Evolutionary conservation across 305 asterid species (phyloP), one percentile per base, ranked within the genome.

Genomic region (Andrographis paniculata): DNA sequence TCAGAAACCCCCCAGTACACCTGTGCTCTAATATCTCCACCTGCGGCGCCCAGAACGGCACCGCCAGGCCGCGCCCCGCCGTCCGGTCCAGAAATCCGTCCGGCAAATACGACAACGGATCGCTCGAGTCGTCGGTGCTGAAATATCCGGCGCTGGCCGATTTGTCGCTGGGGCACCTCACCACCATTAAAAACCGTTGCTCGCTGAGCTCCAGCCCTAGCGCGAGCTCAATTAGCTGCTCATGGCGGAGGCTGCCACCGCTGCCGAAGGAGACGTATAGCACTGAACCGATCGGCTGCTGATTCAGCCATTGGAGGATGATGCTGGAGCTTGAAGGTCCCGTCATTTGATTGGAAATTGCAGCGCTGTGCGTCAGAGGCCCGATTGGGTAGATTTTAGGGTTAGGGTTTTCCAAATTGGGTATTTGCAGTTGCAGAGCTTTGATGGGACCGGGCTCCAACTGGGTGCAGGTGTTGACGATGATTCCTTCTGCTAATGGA

Each of bases 1-100:
- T 51, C 17, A 82, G 5, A 41, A 85, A 85, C 2, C 95, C 92
- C 0, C 94, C 88, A 0, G 72, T 30, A 0, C 87, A 65, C 0
- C 66, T 66, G 27, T 79, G 92, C 9, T 38, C 45, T 17, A 85
- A 53, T 1, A 86, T 66, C 30, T 57, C 65, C 4, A 40, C 66
- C 20, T 82, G 95, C 9, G 20, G 50, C 1, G 67, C 75, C 95
- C 94, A 82, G 14, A 3, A 18, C 0, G 65, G 54, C 0, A 72
- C 62, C 3, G 79, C 28, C 1, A 59, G 12, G 0, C 94, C 88
- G 7, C 19, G 22, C 0, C 65, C 39, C 1, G n/a, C 27, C 0
- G 69, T 63, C n/a, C 84, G 71, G 14, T 45, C 59, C 16, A 47
- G 0, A 37, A 82, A 82, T 19, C 86, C 94, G 0, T 72, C 53